phyloP scores from a whole-genome alignment of 2,329 filamentous ascomycete species.

The Stromatinia cepivora region DNA sequence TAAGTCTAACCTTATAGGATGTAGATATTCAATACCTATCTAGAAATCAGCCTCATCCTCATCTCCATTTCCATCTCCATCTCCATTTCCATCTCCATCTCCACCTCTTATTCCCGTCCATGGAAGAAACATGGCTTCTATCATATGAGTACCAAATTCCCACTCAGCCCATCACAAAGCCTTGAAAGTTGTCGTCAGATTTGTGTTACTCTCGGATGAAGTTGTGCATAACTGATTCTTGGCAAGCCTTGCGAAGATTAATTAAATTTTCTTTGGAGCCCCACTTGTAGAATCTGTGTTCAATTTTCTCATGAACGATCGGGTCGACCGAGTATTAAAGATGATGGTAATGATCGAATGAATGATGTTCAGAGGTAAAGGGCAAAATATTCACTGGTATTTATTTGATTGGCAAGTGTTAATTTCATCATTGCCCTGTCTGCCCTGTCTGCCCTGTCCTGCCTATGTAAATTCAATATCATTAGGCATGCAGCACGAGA shows the following conservation, averaged over 20 bases:
- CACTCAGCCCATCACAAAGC: background rate
- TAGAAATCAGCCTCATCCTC: background rate
- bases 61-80: background rate
- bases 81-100: background rate
- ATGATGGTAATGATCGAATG: too few relatives aligned
- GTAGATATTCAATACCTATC: too few relatives aligned
- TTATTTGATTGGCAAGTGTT: background rate
- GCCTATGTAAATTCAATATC: too few relatives aligned
- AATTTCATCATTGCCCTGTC: background rate
- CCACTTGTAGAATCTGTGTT: too few relatives aligned
- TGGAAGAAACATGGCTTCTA: conserved; percentile 4
- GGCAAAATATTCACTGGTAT: background rate
- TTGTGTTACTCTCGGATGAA: background rate
- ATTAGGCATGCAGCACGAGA: background rate
- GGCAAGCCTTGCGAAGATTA: background rate
- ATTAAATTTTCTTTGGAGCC: too few relatives aligned
- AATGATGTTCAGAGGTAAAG: too few relatives aligned
- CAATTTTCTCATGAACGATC: too few relatives aligned
- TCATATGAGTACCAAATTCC: too few relatives aligned
- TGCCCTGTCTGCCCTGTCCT: too few relatives aligned
- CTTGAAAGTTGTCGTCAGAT: background rate
- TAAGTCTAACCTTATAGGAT: too few relatives aligned
- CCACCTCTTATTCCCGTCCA: too few relatives aligned
- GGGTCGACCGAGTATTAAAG: too few relatives aligned
- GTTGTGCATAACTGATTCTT: background rate